Base-by-base conservation (phyloP, 192 early-diverging fungal species). In the Backusella macrospora region DNA sequence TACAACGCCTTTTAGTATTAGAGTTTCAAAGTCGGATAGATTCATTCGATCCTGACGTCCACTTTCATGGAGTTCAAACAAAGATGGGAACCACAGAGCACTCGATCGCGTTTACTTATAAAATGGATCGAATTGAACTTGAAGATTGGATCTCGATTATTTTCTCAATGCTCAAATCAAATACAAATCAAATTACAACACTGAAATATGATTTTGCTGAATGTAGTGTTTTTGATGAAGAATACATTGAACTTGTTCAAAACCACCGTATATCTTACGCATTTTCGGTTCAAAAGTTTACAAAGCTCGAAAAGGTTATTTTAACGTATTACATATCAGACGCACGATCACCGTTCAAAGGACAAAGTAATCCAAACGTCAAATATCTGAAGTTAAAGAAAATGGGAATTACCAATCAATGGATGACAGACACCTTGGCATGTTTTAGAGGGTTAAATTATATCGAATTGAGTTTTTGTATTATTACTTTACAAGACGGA, bases 1-100 rank as follows among this genome's bases (percentile, higher is more conserved):
- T 52, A 52, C 49, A 52, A 18, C 16, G n/a, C 9, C n/a, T 21
- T 52, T 52, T 52, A 52, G 49, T 52, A 18, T 18, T 52, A 18
- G 49, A 52, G n/a, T 52, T 52, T 52, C 49, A 52, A 52, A 52
- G 49, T 52, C 49, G 49, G 18, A 52, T 52, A 52, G 49, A 52
- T 52, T 52, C 49, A 52, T 52, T 52, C 7, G 49, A 52, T 52
- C 49, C 49, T n/a, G 49, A 52, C 8, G 18, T 52, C 18, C 49
- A 52, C 18, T 18, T 52, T 2, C 49, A 52, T n/a, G 49, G 49
- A 21, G n/a, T 52, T n/a, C 49, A 52, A 52, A 52, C 49, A 23
- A 52, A 21, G 16, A 52, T 18, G n/a, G 49, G 49, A 6, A 18
- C 18, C 10, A 52, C 49, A 52, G 49, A 52, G 8, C 49, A n/a